Base-by-base conservation (phyloP, 2,329 filamentous ascomycete species). In the Neocatenulostroma microsporum region DNA sequence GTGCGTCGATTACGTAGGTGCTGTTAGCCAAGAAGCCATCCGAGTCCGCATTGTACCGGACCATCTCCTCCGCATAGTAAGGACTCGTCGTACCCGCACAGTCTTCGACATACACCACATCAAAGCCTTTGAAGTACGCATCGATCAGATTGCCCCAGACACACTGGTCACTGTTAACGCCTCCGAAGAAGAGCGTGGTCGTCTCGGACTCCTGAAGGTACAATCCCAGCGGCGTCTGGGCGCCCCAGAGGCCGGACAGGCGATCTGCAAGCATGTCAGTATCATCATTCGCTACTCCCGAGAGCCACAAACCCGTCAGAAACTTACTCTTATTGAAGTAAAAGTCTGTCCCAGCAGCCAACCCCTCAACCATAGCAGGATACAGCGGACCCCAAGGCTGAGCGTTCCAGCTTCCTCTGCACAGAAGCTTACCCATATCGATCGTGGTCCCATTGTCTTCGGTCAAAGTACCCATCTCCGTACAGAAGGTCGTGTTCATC, bases 101-200 rank as follows among this genome's bases (percentile, higher is more conserved):
- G 30, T 57, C 54, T 25, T 55, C 50, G 13, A 55, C 53, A 25
- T 52, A 56, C 3, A 56, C 48, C 18, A 54, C 47, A 36, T 57
- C 54, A 34, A 51, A 57, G 26, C 55, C 53, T 43, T 58, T 58
- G 45, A 55, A 58, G 38, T 55, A 56, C 0, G 54, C 54, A 38
- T 58, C 55, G 2, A 56, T 45, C 20, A 58, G 45, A 11, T 52
- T 57, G 14, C 49, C 45, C 53, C 53, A 58, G 15, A 56, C 54
- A 32, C 55, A 57, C 36, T 56, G 54, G 39, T 58, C 54, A 3
- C 50, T 53, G 34, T 56, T 57, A 4, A 57, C 55, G 27, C 55
- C 55, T 4, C 53, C 53, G 14, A 57, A 52, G 43, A 57, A 57
- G 12, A 57, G 44, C 1, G 53, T 57, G 20, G 54, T 57, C 39